A percentile compares a stretch with the other conserved stretches of the same genome.
Evolutionary conservation across 768 basidiomycete genomes (phyloP).

Genomic region (Lentinula detonsa): DNA sequence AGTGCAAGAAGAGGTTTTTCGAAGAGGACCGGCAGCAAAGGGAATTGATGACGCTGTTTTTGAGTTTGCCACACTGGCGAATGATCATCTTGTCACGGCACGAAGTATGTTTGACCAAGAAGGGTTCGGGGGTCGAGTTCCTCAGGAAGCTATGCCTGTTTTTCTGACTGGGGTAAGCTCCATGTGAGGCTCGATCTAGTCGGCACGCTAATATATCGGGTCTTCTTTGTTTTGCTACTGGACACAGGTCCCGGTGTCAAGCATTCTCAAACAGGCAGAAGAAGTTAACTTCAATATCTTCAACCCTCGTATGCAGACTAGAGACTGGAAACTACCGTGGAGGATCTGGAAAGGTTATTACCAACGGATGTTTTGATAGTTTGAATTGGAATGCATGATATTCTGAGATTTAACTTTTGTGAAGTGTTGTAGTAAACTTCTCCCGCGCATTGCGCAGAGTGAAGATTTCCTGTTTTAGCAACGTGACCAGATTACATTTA

Average conservation of each 20-base stretch:
- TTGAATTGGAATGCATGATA: not conserved
- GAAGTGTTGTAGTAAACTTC: not conserved
- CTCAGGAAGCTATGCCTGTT: constrained; percentile 56
- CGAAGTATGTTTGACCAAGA: constrained; percentile 59
- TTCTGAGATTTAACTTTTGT: not conserved
- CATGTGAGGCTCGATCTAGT: constrained; percentile 16
- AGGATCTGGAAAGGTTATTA: constrained; percentile 38
- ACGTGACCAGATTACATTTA: not conserved
- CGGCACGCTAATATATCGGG: constrained; percentile 8
- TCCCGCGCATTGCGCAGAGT: not conserved
- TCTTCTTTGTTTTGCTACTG: not conserved
- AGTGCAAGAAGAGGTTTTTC: constrained; percentile 74
- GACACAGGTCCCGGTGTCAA: constrained; percentile 58
- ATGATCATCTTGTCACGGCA: constrained; percentile 75
- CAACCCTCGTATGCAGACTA: constrained; percentile 50
- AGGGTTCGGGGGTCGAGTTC: constrained; percentile 43
- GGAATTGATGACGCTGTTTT: constrained; percentile 76
- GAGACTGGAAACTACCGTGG: constrained; percentile 78
- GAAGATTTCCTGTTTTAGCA: not conserved
- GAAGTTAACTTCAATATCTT: constrained; percentile 69
- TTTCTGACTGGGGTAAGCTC: constrained; percentile 66
- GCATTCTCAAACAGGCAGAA: constrained; percentile 63
- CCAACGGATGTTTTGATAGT: constrained; percentile 28
- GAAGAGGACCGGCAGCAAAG: constrained; percentile 43
- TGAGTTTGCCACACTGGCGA: constrained; percentile 76